phyloP scores from a whole-genome alignment of 2,329 filamentous ascomycete genomes.

The Trichophaea hybrida region DNA sequence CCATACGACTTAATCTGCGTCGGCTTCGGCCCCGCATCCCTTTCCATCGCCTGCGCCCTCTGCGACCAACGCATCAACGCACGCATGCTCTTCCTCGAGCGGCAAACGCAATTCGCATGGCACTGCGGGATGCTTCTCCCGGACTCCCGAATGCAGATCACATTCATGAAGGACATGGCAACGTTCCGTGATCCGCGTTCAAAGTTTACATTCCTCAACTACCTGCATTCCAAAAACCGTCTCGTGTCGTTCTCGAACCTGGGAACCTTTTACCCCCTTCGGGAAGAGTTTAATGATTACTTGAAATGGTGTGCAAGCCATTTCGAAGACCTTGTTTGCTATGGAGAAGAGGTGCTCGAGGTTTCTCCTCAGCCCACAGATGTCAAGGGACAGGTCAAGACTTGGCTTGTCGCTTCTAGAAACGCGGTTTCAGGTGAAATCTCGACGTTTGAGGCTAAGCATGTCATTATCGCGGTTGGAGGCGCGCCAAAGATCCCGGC shows the following conservation, averaged over 20 bases:
- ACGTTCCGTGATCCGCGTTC: slow-evolving; percentile 76
- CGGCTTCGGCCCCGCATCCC: slow-evolving; percentile 81
- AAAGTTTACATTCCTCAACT: slow-evolving; percentile 91
- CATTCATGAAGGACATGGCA: slow-evolving; percentile 90
- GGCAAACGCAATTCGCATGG: slow-evolving; percentile 73
- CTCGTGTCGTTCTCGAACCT: slow-evolving; percentile 85
- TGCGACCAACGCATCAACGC: slow-evolving; percentile 55
- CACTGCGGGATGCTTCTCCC: slow-evolving; percentile 90
- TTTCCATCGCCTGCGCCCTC: slow-evolving; percentile 77
- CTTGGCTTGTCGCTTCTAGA: slow-evolving; percentile 28
- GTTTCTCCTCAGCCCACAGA: slow-evolving; percentile 45
- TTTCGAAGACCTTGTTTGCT: slow-evolving; percentile 60
- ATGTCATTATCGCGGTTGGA: slow-evolving; percentile 50
- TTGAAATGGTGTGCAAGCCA: slow-evolving; percentile 78
- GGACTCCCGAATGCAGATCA: slow-evolving; percentile 92
- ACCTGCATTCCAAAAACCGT: slow-evolving; percentile 64
- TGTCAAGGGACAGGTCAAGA: slow-evolving; percentile 20
- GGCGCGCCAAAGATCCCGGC: slow-evolving; percentile 57
- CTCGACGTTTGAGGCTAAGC: slow-evolving; percentile 33
- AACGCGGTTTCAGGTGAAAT: slow-evolving; percentile 31
- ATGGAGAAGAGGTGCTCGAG: slow-evolving; percentile 61
- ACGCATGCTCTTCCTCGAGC: slow-evolving; percentile 76
- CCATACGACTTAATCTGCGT: slow-evolving; percentile 71
- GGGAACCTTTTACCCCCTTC: slow-evolving; percentile 70
- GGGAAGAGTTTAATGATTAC: slow-evolving; percentile 89